Conservation (phyloP, 2,329 filamentous ascomycete species). For the Dendrostoma leiphaemia region DNA sequence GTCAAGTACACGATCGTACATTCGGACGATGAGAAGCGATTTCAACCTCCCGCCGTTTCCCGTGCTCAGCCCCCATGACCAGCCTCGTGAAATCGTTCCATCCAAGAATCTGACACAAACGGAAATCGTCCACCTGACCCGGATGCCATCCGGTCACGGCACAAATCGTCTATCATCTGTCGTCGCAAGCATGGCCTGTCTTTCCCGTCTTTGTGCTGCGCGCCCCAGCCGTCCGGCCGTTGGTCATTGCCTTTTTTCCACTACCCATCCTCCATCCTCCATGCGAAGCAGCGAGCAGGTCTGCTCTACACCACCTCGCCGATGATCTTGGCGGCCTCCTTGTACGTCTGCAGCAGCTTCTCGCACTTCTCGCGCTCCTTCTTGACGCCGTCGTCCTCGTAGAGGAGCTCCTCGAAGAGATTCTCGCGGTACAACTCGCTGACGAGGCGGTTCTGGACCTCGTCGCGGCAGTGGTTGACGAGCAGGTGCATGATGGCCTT, state of each 20-base stretch:
- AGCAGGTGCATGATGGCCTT: constrained; percentile 99
- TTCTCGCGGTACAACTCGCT: constrained; percentile 92
- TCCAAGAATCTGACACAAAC: background rate
- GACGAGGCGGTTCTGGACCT: constrained; percentile 93
- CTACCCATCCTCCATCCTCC: background rate
- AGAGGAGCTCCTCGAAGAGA: constrained; percentile 87
- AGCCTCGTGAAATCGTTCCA: background rate
- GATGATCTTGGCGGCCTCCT: constrained; percentile 96
- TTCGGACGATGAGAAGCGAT: background rate
- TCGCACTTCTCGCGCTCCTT: constrained; percentile 98
- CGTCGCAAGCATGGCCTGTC: background rate
- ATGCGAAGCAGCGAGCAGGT: background rate
- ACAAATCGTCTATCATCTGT: constrained; percentile 9
- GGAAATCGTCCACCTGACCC: background rate
- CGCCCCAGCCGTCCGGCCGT: background rate
- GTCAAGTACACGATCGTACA: constrained; percentile 16
- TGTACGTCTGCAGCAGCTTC: constrained; percentile 90
- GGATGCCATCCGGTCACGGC: constrained; percentile 7
- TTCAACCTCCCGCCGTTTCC: background rate
- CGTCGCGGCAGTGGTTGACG: constrained; percentile 97
- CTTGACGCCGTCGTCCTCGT: constrained; percentile 97
- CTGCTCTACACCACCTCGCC: constrained; percentile 77
- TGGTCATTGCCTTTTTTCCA: background rate
- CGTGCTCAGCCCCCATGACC: background rate
- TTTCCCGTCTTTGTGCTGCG: background rate